Conservation (phyloP, 2,329 filamentous ascomycete genomes). For the Trichoderma atroviride region DNA sequence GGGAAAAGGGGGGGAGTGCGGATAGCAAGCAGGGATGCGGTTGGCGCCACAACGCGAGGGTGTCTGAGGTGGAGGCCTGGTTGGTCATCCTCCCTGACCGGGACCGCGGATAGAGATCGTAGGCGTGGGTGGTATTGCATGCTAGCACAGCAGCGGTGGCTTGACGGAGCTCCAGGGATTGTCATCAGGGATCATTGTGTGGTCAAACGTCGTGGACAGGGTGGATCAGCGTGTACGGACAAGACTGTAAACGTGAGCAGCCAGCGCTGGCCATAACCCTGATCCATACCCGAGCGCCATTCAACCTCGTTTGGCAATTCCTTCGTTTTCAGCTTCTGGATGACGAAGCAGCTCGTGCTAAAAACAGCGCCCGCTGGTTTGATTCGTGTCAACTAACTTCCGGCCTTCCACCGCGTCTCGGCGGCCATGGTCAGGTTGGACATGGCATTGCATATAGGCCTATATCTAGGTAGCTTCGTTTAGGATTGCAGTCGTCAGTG, state of each 20-base stretch:
- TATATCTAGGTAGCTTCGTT: background rate
- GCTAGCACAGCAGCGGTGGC: conserved; percentile 17
- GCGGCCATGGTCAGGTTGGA: background rate
- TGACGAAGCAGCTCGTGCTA: background rate
- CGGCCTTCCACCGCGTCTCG: background rate
- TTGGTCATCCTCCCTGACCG: conserved; percentile 27
- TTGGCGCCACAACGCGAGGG: conserved; percentile 9
- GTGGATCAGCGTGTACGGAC: conserved; percentile 30
- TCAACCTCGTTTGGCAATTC: conserved; percentile 26
- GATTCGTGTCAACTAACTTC: background rate
- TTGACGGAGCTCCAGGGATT: conserved; percentile 36
- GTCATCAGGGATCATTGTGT: conserved; percentile 31
- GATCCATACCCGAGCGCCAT: conserved; percentile 24
- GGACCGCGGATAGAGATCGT: conserved; percentile 31
- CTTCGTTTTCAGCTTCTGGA: conserved; percentile 26
- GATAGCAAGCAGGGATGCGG: background rate
- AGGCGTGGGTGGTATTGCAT: conserved; percentile 27
- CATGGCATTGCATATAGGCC: background rate
- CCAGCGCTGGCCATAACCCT: conserved; percentile 16
- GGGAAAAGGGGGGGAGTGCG: conserved; percentile 2
- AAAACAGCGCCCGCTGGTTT: background rate
- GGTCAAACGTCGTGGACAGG: conserved; percentile 30
- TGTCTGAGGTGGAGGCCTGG: conserved; percentile 14
- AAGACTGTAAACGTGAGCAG: conserved; percentile 28
- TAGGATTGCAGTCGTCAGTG: background rate